These are phyloP conservation scores for Penicillium sclerotigenum DNA, from an alignment of 2,329 filamentous ascomycete species.

Conservation along the genomic window DNA sequence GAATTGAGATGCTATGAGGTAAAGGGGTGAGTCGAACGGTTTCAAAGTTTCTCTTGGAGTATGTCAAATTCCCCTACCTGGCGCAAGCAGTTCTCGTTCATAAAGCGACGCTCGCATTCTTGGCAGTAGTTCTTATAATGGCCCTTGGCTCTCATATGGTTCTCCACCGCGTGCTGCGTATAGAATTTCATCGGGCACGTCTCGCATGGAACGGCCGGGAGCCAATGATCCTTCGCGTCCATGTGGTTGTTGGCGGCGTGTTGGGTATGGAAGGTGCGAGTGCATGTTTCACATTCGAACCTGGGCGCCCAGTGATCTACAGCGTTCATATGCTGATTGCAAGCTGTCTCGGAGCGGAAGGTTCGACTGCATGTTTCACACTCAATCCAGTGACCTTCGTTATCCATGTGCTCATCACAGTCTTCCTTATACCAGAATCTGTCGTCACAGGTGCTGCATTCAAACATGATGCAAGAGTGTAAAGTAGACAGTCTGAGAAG, in stretches of 20 bases:
- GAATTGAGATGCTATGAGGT: constrained; percentile 55
- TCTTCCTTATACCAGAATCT: not conserved
- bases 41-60: not conserved
- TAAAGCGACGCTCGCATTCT: not conserved
- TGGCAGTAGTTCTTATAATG: not conserved
- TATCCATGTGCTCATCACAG: not conserved
- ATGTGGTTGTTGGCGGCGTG: not conserved
- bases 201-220: constrained; percentile 28
- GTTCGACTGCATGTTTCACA: constrained; percentile 25
- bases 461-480: not conserved
- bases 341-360: constrained; percentile 12
- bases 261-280: not conserved
- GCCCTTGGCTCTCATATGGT: not conserved
- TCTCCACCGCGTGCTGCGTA: not conserved
- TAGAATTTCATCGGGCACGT: not conserved
- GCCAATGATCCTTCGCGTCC: not conserved
- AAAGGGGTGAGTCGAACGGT: not conserved
- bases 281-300: constrained; percentile 25
- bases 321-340: constrained; percentile 24
- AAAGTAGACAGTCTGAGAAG: not conserved
- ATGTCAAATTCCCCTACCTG: not conserved
- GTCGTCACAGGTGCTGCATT: not conserved
- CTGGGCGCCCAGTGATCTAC: constrained; percentile 22
- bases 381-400: constrained; percentile 21
- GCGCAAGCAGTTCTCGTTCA: not conserved